These are phyloP conservation scores for Tetrahymena malaccensis DNA, from an alignment of 73 alveolate species.

Conservation along the genomic window DNA sequence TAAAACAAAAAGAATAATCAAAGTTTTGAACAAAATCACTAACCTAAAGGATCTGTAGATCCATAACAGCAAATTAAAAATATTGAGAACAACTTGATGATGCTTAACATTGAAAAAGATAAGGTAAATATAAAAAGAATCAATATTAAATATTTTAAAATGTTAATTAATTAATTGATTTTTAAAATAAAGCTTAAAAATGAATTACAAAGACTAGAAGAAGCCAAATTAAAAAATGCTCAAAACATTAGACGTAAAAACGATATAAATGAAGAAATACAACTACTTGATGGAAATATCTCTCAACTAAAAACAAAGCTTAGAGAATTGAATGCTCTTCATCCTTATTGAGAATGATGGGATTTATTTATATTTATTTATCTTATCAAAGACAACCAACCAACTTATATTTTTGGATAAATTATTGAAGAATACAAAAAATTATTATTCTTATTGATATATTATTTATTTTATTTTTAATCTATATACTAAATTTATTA, in stretches of 20 bases:
- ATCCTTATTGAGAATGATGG: background rate
- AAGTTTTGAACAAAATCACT: background rate
- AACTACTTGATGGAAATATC: background rate
- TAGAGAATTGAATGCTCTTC: background rate
- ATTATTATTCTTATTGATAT: too few relatives aligned
- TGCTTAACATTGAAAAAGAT: background rate
- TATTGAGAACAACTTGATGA: background rate
- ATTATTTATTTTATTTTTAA: too few relatives aligned
- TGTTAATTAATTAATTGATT: background rate
- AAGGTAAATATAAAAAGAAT: background rate
- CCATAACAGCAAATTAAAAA: background rate
- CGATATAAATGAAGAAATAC: background rate
- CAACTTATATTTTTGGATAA: too few relatives aligned
- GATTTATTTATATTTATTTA: background rate
- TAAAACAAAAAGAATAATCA: background rate
- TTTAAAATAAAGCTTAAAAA: background rate
- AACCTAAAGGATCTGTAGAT: background rate
- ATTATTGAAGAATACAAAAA: too few relatives aligned
- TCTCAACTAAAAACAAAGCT: background rate
- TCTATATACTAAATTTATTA: too few relatives aligned
- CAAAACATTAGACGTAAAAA: background rate
- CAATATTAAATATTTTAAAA: background rate
- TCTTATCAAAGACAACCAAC: too few relatives aligned
- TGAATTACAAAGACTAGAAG: background rate
- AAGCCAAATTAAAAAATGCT: background rate